phyloP scores from a whole-genome alignment of 164 flowering plant genomes.

The Sedum album region DNA sequence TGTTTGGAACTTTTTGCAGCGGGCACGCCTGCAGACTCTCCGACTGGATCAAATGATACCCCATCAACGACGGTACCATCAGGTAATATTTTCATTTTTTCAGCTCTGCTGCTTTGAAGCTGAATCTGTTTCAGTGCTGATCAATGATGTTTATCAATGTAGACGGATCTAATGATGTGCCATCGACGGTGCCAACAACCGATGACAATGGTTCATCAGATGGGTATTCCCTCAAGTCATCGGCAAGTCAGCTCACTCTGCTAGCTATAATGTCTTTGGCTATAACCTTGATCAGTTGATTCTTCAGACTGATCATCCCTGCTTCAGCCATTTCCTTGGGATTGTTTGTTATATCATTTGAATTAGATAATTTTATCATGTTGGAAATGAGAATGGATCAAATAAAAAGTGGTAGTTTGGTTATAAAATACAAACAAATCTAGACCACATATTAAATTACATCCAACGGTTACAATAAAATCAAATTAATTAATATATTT shows the following conservation, averaged over 20 bases:
- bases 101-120: neutral
- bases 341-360: neutral
- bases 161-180: conserved; percentile 1
- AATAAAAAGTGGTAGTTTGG: too few relatives aligned
- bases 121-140: neutral
- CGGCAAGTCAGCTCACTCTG: neutral
- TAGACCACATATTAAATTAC: too few relatives aligned
- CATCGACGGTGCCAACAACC: neutral
- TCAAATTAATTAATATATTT: too few relatives aligned
- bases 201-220: conserved; percentile 1
- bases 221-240: neutral
- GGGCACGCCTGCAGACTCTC: neutral
- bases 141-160: neutral
- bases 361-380: neutral
- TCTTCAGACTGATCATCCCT: neutral
- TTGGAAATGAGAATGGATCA: too few relatives aligned
- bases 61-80: neutral
- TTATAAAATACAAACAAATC: too few relatives aligned
- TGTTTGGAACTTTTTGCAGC: neutral
- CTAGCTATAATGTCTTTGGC: neutral
- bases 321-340: neutral
- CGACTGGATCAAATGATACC: conserved; percentile 1
- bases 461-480: too few relatives aligned
- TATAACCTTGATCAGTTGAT: neutral
- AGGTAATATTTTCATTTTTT: neutral